Evolutionary conservation across 257 asterid species (phyloP), one percentile per base, ranked within the genome.

Genomic region (Solanum raphanifolium): DNA sequence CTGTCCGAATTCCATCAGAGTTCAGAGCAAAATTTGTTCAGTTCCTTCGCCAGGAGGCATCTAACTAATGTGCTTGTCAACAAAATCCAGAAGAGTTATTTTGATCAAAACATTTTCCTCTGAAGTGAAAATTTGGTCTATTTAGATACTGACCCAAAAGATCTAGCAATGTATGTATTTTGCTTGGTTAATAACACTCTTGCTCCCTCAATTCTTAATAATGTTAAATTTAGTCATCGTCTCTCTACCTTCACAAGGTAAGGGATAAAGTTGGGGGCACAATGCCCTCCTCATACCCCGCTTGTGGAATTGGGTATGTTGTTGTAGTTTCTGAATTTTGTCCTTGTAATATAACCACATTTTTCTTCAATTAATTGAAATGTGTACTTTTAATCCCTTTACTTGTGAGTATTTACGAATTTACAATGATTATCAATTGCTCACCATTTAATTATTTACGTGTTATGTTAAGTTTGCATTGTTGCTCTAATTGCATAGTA

Each of bases 1-100:
- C 99, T 18, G 89, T 94, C 36, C 98, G 98, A 12, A 93, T 97
- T 48, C 99, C 99, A 41, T 27, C 95, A 15, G 95, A 93, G 7
- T 85, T 93, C 86, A 92, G 91, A 89, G 92, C 98, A 31, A 97
- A 94, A 90, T 36, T 95, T 34, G 91, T 91, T 88, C 93, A 91
- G 86, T 95, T 94, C 90, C 90, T 94, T 83, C 91, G 93, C 38
- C 85, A 87, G 39, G 94, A 91, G 87, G 95, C 94, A 27, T 83
- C 90, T 55, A 91, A 76, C 41, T 90, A 85, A 90, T 88, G 29
- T 81, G 27, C 20, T 79, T 8, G 7, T 15, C 68, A 27, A 48
- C 85, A 27, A 81, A 43, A 16, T 81, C 38, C 39, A 46, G 29
- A 13, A 7, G 29, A 79, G 10, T 79, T 27, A 25, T 46, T 29